Evolutionary conservation across 352 stramenopile genomes (phyloP), one percentile per base, ranked within the genome.

Genomic region (Phytophthora gonapodyides): DNA sequence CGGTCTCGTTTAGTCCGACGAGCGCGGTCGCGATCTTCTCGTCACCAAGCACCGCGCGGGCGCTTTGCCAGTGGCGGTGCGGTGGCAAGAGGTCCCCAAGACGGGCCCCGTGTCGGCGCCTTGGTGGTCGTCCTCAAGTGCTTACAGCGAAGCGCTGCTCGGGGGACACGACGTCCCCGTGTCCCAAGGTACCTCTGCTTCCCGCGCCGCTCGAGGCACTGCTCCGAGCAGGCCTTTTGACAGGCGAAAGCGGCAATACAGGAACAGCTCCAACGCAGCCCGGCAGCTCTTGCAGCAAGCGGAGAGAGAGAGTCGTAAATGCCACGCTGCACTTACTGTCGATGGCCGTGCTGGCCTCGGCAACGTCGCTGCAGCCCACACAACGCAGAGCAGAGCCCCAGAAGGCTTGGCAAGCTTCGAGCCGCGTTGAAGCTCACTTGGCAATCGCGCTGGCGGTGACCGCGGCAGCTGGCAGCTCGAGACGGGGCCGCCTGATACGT

Each of bases 361-460:
- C 3, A 4, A 30, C 24, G 24, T 30, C 5, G 24, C 24, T 30
- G 24, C 24, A n/a, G n/a, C n/a, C n/a, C n/a, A n/a, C n/a, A n/a
- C n/a, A n/a, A n/a, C n/a, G n/a, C n/a, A n/a, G n/a, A n/a, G n/a
- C 24, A 30, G 24, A 6, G 24, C 24, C 21, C 24, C 24, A 30
- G n/a, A n/a, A n/a, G 24, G 24, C 24, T 30, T 30, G 24, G 24
- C 24, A 30, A 30, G 24, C 24, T 30, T 30, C 24, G 24, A 43
- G 38, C 36, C 31, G 57, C 48, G 46, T 69, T 69, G 47, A 69
- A 65, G 55, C 58, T 60, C 54, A 62, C 52, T 37, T 27, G 44
- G 67, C 57, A 64, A 75, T 71, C 49, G 30, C 57, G 50, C 41
- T 44, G 42, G 27, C 47, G 50, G 51, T 75, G 63, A 66, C 62